Evolutionary conservation across 75 land plant species (phyloP).

Genomic region (Picea sitchensis): DNA sequence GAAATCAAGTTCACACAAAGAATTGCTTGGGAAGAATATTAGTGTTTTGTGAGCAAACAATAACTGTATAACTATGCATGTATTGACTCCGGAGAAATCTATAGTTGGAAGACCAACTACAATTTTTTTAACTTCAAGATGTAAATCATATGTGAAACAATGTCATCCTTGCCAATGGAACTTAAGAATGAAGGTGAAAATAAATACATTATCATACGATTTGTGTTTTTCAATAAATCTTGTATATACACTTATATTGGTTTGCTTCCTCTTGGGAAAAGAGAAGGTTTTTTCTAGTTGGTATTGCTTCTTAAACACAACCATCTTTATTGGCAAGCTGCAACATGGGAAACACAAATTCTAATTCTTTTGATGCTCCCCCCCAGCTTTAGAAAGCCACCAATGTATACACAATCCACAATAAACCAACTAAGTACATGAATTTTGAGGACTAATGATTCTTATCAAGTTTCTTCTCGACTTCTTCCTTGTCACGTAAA

Average conservation of each 20-base stretch:
- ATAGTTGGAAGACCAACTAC: constrained; percentile 5
- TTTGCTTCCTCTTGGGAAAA: constrained; percentile 67
- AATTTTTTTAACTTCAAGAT: constrained; percentile 35
- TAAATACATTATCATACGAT: constrained; percentile 89
- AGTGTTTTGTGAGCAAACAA: constrained; percentile 78
- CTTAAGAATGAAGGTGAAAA: constrained; percentile 63
- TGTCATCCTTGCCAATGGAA: constrained; percentile 66
- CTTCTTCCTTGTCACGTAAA: constrained; percentile 91
- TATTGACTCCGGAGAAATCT: constrained; percentile 53
- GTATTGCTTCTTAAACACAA: constrained; percentile 71
- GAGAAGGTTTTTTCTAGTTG: constrained; percentile 75
- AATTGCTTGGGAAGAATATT: constrained; percentile 88
- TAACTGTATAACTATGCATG: constrained; percentile 72
- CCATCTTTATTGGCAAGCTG: constrained; percentile 94
- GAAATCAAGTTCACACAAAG: constrained; percentile 72
- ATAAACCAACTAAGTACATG: constrained; percentile 80
- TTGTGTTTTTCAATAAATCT: constrained; percentile 77
- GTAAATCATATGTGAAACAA: constrained; percentile 42
- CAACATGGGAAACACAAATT: constrained; percentile 90
- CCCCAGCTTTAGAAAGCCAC: constrained; percentile 80
- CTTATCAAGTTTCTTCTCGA: constrained; percentile 85
- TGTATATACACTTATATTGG: constrained; percentile 86
- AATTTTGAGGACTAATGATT: constrained; percentile 88
- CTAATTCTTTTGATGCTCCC: constrained; percentile 66
- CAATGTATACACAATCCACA: constrained; percentile 96